Conservation (phyloP, 2,329 filamentous ascomycete genomes). For the Penicillium glabrum region DNA sequence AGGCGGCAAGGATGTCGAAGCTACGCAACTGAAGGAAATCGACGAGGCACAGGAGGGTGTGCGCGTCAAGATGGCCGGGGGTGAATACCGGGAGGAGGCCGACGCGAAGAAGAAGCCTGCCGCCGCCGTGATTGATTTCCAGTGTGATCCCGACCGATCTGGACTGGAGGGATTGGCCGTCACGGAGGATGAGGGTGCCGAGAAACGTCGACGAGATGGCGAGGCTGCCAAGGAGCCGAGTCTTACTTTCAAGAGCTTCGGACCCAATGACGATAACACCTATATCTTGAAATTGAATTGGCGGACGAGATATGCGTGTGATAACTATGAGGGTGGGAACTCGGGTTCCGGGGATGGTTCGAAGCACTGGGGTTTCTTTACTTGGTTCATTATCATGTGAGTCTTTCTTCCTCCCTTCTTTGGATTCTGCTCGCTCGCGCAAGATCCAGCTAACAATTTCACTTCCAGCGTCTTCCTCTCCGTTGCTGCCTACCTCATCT, state of each 20-base stretch:
- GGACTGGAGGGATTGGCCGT: conserved; percentile 63
- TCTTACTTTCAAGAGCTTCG: conserved; percentile 76
- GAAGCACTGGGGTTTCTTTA: conserved; percentile 88
- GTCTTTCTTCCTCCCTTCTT: conserved; percentile 37
- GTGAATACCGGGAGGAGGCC: conserved; percentile 41
- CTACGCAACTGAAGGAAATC: conserved; percentile 64
- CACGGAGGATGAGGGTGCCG: conserved; percentile 26
- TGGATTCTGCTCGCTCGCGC: background rate
- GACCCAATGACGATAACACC: conserved; percentile 54
- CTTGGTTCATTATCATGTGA: conserved; percentile 93
- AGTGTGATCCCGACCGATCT: conserved; percentile 71
- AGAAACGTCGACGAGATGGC: conserved; percentile 20
- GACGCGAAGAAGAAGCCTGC: conserved; percentile 57
- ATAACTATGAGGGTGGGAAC: conserved; percentile 53
- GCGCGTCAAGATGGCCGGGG: conserved; percentile 65
- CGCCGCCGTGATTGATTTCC: conserved; percentile 74
- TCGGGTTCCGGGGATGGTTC: conserved; percentile 35
- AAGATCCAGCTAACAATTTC: conserved; percentile 2
- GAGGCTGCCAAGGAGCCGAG: conserved; percentile 50
- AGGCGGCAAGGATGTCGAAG: conserved; percentile 57
- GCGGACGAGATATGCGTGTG: conserved; percentile 85
- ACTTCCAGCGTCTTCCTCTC: conserved; percentile 72
- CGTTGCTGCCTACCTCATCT: conserved; percentile 88
- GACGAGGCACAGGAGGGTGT: conserved; percentile 72
- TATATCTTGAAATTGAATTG: conserved; percentile 75